Conservation (phyloP, 139 green algal genomes). For the Chlorella vulgaris region DNA sequence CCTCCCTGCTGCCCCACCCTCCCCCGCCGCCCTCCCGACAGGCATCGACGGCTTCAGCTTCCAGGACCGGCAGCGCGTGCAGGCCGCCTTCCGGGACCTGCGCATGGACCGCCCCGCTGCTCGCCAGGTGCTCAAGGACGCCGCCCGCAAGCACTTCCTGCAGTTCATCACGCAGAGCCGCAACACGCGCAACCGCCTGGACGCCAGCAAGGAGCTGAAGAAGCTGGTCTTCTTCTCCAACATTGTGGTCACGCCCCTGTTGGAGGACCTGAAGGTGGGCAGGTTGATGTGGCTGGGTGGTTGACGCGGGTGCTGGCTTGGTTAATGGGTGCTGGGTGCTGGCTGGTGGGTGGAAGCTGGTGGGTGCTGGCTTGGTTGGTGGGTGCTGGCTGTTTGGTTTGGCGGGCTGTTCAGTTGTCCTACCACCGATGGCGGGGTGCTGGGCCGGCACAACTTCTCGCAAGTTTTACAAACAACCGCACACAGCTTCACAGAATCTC, state of each 20-base stretch:
- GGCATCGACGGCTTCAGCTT: slow-evolving; percentile 69
- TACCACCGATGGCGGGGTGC: too few relatives aligned
- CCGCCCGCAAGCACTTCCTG: slow-evolving; percentile 51
- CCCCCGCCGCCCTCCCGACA: background rate
- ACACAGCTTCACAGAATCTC: too few relatives aligned
- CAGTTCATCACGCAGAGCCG: slow-evolving; percentile 66
- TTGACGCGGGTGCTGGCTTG: background rate
- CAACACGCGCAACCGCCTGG: slow-evolving; percentile 64
- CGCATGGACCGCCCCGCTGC: slow-evolving; percentile 57
- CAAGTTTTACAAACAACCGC: too few relatives aligned
- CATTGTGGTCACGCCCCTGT: slow-evolving; percentile 84
- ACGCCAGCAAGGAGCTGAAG: slow-evolving; percentile 86
- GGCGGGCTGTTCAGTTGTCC: background rate
- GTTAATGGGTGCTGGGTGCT: background rate
- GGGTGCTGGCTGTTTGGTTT: background rate
- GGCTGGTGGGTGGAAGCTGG: background rate
- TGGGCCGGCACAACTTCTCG: too few relatives aligned
- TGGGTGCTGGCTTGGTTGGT: background rate
- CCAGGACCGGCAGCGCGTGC: slow-evolving; percentile 69
- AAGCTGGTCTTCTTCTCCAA: slow-evolving; percentile 95
- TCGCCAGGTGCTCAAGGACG: slow-evolving; percentile 9
- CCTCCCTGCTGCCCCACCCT: background rate
- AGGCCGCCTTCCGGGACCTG: slow-evolving; percentile 70
- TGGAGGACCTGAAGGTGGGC: slow-evolving; percentile 75
- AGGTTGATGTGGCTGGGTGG: too few relatives aligned